Percentiles rank a stretch among this genome's conserved stretches.
phyloP scores from a whole-genome alignment of 1,284 basidiomycete genomes.

The Boletus sp. region DNA sequence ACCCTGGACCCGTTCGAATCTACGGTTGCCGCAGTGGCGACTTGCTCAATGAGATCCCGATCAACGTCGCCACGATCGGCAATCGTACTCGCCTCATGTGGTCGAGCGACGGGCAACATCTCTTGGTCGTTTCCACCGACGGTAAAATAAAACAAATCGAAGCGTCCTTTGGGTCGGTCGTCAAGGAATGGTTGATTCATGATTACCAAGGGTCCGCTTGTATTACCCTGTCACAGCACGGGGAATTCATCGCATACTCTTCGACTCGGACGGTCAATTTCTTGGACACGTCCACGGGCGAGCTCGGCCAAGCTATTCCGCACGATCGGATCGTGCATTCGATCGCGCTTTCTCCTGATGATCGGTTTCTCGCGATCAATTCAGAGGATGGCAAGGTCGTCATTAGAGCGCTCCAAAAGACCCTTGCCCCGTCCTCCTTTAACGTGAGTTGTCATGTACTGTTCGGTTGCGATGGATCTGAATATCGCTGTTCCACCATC shows the following conservation, averaged over 20 bases:
- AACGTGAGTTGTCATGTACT: neutral
- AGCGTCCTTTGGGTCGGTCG: neutral
- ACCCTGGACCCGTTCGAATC: neutral
- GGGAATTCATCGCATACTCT: neutral
- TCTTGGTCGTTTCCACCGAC: neutral
- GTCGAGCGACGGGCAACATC: neutral
- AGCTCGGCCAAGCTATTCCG: neutral
- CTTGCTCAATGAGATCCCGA: neutral
- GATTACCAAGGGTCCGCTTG: neutral
- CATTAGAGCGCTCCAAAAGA: neutral
- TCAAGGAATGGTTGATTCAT: neutral
- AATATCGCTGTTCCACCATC: neutral
- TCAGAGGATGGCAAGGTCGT: neutral
- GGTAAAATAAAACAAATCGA: neutral
- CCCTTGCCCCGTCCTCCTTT: neutral
- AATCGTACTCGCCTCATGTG: neutral
- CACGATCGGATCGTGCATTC: neutral
- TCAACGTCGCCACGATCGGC: neutral
- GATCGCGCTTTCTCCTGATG: neutral
- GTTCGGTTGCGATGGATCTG: neutral
- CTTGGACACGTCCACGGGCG: neutral
- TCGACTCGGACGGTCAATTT: neutral
- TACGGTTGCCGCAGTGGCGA: neutral
- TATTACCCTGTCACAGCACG: neutral
- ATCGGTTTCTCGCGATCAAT: neutral